Percentiles rank a stretch among this genome's conserved stretches.
Evolutionary conservation across 805 yeast genomes (phyloP).

Genomic region (Debaryomyces prosopidis): DNA sequence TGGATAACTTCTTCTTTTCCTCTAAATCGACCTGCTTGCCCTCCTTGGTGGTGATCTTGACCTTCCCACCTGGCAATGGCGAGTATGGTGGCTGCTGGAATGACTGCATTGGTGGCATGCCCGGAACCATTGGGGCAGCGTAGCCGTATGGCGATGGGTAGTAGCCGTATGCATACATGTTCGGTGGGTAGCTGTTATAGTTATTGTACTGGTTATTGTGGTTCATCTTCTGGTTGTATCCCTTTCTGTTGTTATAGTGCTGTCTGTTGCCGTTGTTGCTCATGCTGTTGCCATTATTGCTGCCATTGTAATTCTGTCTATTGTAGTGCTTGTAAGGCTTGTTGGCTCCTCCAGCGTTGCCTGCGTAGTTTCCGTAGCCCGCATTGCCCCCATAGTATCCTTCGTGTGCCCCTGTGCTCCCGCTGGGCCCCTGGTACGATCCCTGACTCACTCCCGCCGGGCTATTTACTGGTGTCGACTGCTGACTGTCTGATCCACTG

Average conservation of each 20-base stretch:
- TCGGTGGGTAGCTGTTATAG: constrained; percentile 21
- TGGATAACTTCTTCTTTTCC: constrained; percentile 36
- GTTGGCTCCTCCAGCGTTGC: constrained; percentile 1
- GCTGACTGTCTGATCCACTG: background rate
- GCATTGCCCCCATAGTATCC: background rate
- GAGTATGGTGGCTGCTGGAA: constrained; percentile 8
- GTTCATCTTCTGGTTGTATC: constrained; percentile 18
- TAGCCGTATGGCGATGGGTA: constrained; percentile 26
- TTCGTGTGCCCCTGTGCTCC: background rate
- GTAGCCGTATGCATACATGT: constrained; percentile 29
- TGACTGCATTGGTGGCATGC: constrained; percentile 10
- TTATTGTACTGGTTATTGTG: constrained; percentile 19
- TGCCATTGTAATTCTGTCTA: constrained; percentile 13
- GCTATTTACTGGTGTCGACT: background rate
- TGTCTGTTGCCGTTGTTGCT: constrained; percentile 5
- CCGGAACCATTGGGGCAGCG: constrained; percentile 13
- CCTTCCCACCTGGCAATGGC: constrained; percentile 20
- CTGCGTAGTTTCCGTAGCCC: background rate
- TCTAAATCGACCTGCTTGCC: constrained; percentile 44
- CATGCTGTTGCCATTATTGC: constrained; percentile 7
- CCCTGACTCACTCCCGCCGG: background rate
- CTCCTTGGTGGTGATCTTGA: constrained; percentile 43
- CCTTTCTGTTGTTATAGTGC: constrained; percentile 11
- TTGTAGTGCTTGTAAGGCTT: constrained; percentile 13
- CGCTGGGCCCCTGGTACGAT: background rate